These are phyloP conservation scores for Leccinum ochraceum DNA, from an alignment of 768 basidiomycete species.

Conservation along the genomic window DNA sequence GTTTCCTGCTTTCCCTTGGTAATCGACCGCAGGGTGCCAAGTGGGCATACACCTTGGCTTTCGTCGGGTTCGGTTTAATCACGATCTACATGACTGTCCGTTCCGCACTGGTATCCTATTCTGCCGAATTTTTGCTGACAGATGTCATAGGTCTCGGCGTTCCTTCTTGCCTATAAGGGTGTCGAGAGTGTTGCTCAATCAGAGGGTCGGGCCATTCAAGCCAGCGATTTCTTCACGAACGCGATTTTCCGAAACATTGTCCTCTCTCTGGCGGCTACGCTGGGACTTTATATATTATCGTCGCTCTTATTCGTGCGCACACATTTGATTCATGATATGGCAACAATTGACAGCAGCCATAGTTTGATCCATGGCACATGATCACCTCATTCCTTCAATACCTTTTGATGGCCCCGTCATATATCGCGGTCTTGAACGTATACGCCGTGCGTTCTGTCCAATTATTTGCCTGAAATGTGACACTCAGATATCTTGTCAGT, in stretches of 20 bases:
- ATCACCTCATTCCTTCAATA: conserved; percentile 96
- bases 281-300: conserved; percentile 84
- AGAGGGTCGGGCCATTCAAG: conserved; percentile 46
- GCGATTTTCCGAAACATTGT: conserved; percentile 84
- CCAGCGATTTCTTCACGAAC: conserved; percentile 73
- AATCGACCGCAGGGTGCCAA: conserved; percentile 92
- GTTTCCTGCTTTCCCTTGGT: conserved; percentile 85
- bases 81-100: conserved; percentile 96
- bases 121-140: conserved; percentile 7
- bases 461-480: background rate
- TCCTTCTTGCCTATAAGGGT: conserved; percentile 83
- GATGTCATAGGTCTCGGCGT: conserved; percentile 60
- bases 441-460: conserved; percentile 55
- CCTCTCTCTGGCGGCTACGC: conserved; percentile 80
- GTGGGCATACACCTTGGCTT: conserved; percentile 81
- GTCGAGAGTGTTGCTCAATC: conserved; percentile 57
- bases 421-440: conserved; percentile 91
- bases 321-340: background rate
- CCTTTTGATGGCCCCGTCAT: conserved; percentile 88
- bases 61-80: conserved; percentile 86
- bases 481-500: conserved; percentile 40
- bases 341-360: conserved; percentile 6
- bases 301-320: conserved; percentile 80
- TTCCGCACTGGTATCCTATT: conserved; percentile 7
- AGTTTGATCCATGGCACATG: conserved; percentile 99